phyloP scores from a whole-genome alignment of 2,329 filamentous ascomycete genomes.

The Cordyceps fumosorosea region DNA sequence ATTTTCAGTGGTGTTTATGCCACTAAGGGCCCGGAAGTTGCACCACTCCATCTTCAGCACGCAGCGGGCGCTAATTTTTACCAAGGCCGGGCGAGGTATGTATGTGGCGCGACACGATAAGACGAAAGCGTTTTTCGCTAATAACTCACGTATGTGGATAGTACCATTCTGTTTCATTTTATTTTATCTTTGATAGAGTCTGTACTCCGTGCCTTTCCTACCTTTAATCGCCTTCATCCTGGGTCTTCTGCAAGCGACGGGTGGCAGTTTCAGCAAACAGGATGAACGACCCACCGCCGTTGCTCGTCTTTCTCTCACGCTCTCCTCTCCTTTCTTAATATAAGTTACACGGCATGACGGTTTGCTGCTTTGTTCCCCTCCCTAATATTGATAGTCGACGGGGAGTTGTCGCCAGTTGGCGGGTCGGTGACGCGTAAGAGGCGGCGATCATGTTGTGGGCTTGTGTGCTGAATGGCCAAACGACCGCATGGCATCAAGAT shows the following conservation, averaged over 20 bases:
- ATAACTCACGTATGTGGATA: too few relatives aligned
- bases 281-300: background rate
- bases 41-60: too few relatives aligned
- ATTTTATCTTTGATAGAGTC: too few relatives aligned
- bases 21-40: too few relatives aligned
- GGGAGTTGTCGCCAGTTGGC: background rate
- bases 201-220: too few relatives aligned
- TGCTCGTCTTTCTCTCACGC: background rate
- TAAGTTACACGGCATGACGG: background rate
- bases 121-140: too few relatives aligned
- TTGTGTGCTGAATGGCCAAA: background rate
- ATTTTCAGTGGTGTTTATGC: too few relatives aligned
- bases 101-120: too few relatives aligned
- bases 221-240: background rate
- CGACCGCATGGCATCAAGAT: background rate
- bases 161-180: too few relatives aligned
- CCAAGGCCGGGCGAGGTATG: too few relatives aligned
- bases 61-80: too few relatives aligned
- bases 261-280: background rate
- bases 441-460: background rate
- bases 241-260: background rate
- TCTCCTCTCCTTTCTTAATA: background rate
- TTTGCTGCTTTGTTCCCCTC: background rate
- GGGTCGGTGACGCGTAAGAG: constrained; percentile 7
- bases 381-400: background rate